A percentile compares a stretch with the other conserved stretches of the same genome.
Evolutionary conservation across 768 basidiomycete species (phyloP).

Genomic region (Calocera viscosa): DNA sequence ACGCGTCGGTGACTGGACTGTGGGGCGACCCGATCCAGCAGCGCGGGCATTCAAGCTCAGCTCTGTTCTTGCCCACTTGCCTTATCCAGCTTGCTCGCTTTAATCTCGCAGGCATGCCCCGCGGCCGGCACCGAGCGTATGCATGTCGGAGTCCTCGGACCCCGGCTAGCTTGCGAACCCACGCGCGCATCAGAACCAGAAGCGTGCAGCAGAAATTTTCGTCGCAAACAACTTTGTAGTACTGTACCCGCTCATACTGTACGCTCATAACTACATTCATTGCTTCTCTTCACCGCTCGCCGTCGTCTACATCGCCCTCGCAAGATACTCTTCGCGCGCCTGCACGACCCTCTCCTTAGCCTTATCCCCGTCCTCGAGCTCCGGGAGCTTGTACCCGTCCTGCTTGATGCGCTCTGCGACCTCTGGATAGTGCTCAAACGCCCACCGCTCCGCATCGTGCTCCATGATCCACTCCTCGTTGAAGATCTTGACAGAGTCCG

Average conservation of each 20-base stretch:
- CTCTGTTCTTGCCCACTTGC: not conserved
- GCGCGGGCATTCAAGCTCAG: not conserved
- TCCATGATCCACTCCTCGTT: slow-evolving; percentile 23
- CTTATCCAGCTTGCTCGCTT: no score
- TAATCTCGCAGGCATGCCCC: no score
- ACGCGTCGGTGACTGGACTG: not conserved
- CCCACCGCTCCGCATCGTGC: slow-evolving; percentile 23
- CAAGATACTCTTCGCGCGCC: not conserved
- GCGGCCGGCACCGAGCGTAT: no score
- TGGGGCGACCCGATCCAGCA: not conserved
- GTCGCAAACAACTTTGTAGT: no score
- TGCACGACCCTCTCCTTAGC: not conserved
- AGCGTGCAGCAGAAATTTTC: no score
- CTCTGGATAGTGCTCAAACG: slow-evolving; percentile 19
- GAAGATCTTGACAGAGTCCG: not conserved
- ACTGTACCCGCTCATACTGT: not conserved
- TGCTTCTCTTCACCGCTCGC: not conserved
- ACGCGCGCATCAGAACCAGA: no score
- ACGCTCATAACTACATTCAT: not conserved
- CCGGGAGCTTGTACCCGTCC: slow-evolving; percentile 22
- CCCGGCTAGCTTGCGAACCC: no score
- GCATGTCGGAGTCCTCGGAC: no score
- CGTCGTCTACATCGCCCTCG: not conserved
- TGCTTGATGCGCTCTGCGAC: slow-evolving; percentile 18
- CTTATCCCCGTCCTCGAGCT: not conserved